phyloP scores from a whole-genome alignment of 2,329 filamentous ascomycete genomes.

The Diplodia sapinea region DNA sequence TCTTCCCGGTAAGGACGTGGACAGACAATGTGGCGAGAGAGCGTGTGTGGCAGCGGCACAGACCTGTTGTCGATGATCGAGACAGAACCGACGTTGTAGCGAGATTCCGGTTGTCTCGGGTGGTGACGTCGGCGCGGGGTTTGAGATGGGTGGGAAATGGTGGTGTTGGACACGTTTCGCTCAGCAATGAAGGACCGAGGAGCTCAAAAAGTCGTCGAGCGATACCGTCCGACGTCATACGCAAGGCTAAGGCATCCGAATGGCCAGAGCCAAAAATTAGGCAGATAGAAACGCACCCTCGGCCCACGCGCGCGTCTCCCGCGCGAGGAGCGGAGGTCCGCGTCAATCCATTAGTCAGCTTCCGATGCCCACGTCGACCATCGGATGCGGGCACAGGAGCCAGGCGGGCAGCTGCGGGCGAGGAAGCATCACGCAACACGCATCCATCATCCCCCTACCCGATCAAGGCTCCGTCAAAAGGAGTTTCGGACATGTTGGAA shows the following conservation, averaged over 20 bases:
- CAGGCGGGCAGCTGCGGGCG: not conserved
- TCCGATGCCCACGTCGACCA: constrained; percentile 4
- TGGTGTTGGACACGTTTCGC: not conserved
- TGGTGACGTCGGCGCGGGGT: not conserved
- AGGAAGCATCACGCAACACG: not conserved
- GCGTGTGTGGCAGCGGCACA: not conserved
- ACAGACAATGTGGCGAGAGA: not conserved
- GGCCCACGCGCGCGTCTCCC: not conserved
- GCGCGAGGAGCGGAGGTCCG: constrained; percentile 16
- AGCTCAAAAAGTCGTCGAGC: not conserved
- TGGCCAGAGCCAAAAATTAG: not conserved
- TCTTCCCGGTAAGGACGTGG: not conserved
- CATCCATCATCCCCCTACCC: constrained; percentile 8
- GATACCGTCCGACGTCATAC: constrained; percentile 5
- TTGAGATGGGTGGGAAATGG: not conserved
- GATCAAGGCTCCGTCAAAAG: not conserved
- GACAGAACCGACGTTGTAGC: not conserved
- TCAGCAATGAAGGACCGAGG: not conserved
- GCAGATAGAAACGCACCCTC: not conserved
- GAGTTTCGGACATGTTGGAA: not conserved
- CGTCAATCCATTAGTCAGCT: constrained; percentile 21
- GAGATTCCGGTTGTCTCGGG: not conserved
- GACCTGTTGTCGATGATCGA: not conserved
- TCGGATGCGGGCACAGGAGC: constrained; percentile 21
- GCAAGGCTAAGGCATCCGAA: not conserved